These are phyloP conservation scores for Aspergillus flavus DNA, from an alignment of 2,329 filamentous ascomycete genomes.

Conservation along the genomic window DNA sequence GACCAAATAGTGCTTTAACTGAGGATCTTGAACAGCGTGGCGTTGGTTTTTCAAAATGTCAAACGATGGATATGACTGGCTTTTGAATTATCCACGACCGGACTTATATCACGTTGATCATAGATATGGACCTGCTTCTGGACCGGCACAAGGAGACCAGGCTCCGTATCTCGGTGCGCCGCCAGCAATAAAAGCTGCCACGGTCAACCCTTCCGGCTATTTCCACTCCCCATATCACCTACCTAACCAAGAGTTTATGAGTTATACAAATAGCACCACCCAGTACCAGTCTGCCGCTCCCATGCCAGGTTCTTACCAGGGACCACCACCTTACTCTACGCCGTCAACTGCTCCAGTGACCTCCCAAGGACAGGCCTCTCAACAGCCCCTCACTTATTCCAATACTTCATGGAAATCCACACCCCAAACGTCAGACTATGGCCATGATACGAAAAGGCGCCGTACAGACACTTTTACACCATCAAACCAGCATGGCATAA, in stretches of 20 bases:
- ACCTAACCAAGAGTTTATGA: slow-evolving; percentile 6
- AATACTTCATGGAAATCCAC: neutral
- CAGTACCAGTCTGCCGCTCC: neutral
- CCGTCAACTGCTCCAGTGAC: neutral
- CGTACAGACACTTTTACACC: slow-evolving; percentile 10
- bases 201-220: neutral
- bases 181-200: neutral
- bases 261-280: neutral
- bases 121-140: slow-evolving; percentile 2
- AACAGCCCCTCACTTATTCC: neutral
- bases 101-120: slow-evolving; percentile 1
- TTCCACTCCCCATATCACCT: neutral
- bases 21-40: neutral
- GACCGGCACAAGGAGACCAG: slow-evolving; percentile 2
- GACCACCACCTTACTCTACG: neutral
- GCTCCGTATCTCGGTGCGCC: neutral
- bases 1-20: neutral
- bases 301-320: neutral
- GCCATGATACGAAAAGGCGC: slow-evolving; percentile 17
- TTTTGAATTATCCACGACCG: slow-evolving; percentile 14
- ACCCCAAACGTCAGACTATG: neutral
- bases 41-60: slow-evolving; percentile 18
- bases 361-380: neutral
- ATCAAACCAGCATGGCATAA: neutral
- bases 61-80: slow-evolving; percentile 23